Base-by-base conservation (phyloP, 108 stramenopile species). In the Fragilariopsis cylindrus region DNA sequence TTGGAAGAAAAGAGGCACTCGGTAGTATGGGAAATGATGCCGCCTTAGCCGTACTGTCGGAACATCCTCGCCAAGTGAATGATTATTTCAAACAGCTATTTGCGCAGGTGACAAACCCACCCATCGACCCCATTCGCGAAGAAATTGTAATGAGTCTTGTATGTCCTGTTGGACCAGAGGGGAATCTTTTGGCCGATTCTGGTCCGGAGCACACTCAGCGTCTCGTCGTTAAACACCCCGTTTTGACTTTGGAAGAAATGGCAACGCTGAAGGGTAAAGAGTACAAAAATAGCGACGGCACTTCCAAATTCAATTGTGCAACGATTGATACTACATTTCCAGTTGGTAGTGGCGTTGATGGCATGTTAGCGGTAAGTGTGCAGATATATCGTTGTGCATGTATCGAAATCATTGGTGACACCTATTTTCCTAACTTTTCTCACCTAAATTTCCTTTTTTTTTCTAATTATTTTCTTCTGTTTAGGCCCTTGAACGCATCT, bases 71-170 rank as follows among this genome's bases (percentile, higher is more conserved):
- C 42, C 92, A 90, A 74, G 86, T 97, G 13, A 89, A 86, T 71
- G 97, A 98, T 75, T 99, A 98, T 81, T 97, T 99, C 90, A 99
- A 99, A 87, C 98, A 99, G 81, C 92, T 97, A 57, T 99, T 99
- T 78, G 98, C 98, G 0, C 93, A 98, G 79, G 98, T 99, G 57
- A 99, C 98, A 47, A 99, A 99, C 73, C 98, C 98, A 65, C 97
- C 98, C 11, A 99, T 99, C 74, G 98, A 99, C 75, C 97, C 98
- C 2, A 93, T 99, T 72, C 91, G 97, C 48, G 98, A 99, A 83
- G 97, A 97, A 80, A 95, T 96, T 77, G 97, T 98, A 63, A 99
- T 99, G 98, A 96, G 95, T 73, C 90, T 99, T 6, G 93, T 96
- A 47, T 97, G 96, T 74, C 94, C 96, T 6, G 95, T 99, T 49